phyloP scores from a whole-genome alignment of 495 filamentous ascomycete genomes.

The Neurospora sp. region DNA sequence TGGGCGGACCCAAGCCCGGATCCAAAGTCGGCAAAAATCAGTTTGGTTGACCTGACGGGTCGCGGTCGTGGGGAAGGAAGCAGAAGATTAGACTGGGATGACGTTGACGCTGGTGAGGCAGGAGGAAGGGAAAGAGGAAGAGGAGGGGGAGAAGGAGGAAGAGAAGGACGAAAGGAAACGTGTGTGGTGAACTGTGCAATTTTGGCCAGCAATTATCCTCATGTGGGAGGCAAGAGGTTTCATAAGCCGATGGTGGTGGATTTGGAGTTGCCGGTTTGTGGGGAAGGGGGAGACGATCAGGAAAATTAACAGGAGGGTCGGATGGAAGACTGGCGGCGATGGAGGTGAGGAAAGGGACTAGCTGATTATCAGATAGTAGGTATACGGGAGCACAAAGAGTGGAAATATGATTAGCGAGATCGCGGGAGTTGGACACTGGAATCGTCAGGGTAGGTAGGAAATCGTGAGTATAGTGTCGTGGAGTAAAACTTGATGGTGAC shows the following conservation, averaged over 20 bases:
- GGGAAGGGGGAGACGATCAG: background rate
- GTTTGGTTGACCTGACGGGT: slow-evolving; percentile 31
- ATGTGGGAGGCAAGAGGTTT: slow-evolving; percentile 45
- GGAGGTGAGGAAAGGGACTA: no score
- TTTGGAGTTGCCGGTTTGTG: slow-evolving; percentile 57
- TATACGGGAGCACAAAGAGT: no score
- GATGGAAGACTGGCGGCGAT: no score
- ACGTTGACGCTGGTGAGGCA: slow-evolving; percentile 19
- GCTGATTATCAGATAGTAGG: no score
- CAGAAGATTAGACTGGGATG: slow-evolving; percentile 19
- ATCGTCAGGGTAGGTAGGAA: no score
- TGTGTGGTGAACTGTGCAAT: slow-evolving; percentile 72
- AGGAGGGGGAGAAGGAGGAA: slow-evolving; percentile 7
- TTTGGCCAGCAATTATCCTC: slow-evolving; percentile 56
- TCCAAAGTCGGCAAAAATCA: slow-evolving; percentile 28
- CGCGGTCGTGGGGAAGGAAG: slow-evolving; percentile 13
- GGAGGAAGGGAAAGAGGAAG: slow-evolving; percentile 33
- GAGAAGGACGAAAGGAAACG: slow-evolving; percentile 46
- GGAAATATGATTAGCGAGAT: no score
- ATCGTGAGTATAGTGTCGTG: no score
- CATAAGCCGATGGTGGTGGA: slow-evolving; percentile 74
- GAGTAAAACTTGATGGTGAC: no score
- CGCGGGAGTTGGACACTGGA: no score
- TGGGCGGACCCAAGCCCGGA: slow-evolving; percentile 33
- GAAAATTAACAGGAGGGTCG: background rate